Evolutionary conservation across 2,329 filamentous ascomycete genomes (phyloP).

Genomic region (Aulographum hederae): DNA sequence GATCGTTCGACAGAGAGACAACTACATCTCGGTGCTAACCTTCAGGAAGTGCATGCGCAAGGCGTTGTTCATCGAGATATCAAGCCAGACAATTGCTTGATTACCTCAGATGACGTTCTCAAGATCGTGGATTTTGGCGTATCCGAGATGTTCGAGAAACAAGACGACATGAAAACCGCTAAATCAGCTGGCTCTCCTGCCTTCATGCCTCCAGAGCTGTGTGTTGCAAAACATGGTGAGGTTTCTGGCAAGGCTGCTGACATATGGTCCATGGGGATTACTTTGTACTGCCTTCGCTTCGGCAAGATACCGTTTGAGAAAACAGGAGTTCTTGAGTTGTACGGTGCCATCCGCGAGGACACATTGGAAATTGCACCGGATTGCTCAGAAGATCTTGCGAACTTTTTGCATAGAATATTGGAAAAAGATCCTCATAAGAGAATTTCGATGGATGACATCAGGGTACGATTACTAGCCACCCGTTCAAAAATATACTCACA

Average conservation of each 20-base stretch:
- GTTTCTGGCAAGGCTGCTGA: conserved; percentile 82
- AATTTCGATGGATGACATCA: conserved; percentile 64
- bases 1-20: too few species aligned
- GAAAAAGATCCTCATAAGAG: conserved; percentile 73
- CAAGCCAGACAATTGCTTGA: conserved; percentile 87
- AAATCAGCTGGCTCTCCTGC: conserved; percentile 92
- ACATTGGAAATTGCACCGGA: conserved; percentile 41
- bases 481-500: conserved; percentile 8
- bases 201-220: conserved; percentile 85
- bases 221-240: conserved; percentile 67
- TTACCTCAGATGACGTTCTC: conserved; percentile 81
- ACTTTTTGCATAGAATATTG: conserved; percentile 56
- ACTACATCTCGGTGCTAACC: background rate
- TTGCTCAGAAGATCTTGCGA: conserved; percentile 48
- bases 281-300: conserved; percentile 80
- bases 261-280: conserved; percentile 97
- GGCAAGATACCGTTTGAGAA: conserved; percentile 76
- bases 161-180: conserved; percentile 69
- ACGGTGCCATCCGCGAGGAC: conserved; percentile 68
- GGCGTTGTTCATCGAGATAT: conserved; percentile 93
- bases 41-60: conserved; percentile 59
- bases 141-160: conserved; percentile 93
- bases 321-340: conserved; percentile 64
- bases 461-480: conserved; percentile 40
- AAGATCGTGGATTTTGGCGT: conserved; percentile 99